These are phyloP conservation scores for Wickerhamomyces chaumierensis DNA, from an alignment of 805 yeast species.

Conservation along the genomic window DNA sequence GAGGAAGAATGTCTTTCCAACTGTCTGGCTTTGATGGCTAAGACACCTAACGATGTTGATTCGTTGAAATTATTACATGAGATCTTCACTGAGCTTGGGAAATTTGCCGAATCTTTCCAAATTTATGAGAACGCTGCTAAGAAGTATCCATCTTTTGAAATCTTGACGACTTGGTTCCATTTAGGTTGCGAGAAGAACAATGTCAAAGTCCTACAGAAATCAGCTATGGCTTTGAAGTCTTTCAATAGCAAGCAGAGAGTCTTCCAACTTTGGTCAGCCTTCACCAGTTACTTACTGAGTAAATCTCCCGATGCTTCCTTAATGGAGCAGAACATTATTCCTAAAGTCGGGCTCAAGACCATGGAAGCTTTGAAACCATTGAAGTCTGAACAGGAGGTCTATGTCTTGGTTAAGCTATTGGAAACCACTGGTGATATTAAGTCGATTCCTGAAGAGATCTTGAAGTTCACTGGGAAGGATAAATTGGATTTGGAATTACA, in stretches of 20 bases:
- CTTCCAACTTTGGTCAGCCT: slow-evolving; percentile 43
- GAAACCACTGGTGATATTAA: slow-evolving; percentile 23
- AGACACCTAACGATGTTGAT: slow-evolving; percentile 42
- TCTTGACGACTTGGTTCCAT: slow-evolving; percentile 47
- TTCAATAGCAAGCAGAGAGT: slow-evolving; percentile 23
- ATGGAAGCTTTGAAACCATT: slow-evolving; percentile 42
- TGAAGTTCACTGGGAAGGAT: slow-evolving; percentile 22
- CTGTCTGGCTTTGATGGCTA: slow-evolving; percentile 14
- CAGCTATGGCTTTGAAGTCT: slow-evolving; percentile 33
- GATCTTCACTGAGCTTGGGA: slow-evolving; percentile 30
- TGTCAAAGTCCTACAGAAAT: slow-evolving; percentile 40
- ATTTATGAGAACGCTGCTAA: slow-evolving; percentile 49
- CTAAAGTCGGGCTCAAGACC: slow-evolving; percentile 49
- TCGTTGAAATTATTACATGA: slow-evolving; percentile 37
- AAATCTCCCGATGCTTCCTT: slow-evolving; percentile 22
- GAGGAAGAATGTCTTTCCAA: slow-evolving; percentile 19
- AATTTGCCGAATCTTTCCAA: slow-evolving; percentile 28
- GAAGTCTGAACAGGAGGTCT: slow-evolving; percentile 53
- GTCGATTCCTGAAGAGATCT: slow-evolving; percentile 24
- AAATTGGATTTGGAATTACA: slow-evolving; percentile 51
- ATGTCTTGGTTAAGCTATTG: slow-evolving; percentile 42
- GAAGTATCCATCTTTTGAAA: slow-evolving; percentile 39
- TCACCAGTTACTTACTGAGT: slow-evolving; percentile 35
- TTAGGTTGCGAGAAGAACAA: slow-evolving; percentile 36
- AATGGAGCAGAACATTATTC: slow-evolving; percentile 40